Evolutionary conservation across 1,284 basidiomycete genomes (phyloP).

Genomic region (Clitocybe nebularis): DNA sequence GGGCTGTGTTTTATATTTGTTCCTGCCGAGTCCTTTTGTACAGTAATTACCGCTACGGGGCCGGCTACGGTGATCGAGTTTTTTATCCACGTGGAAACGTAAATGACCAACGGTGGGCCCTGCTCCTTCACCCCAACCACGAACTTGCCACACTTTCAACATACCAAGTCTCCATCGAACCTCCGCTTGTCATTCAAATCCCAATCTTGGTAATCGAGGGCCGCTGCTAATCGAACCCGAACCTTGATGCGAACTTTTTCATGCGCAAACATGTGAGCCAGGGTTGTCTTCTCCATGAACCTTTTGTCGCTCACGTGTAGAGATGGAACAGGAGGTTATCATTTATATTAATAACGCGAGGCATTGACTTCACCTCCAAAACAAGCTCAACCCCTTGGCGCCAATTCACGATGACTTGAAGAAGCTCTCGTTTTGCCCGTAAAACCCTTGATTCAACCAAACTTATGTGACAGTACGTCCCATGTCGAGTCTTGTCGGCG

Average conservation of each 20-base stretch:
- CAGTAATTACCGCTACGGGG: neutral
- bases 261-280: neutral
- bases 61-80: neutral
- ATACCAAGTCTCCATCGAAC: neutral
- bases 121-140: too few species aligned
- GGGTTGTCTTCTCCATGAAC: neutral
- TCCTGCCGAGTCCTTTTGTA: slow-evolving; percentile 10
- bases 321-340: neutral
- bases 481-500: too few species aligned
- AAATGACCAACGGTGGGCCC: too few species aligned
- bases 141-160: too few species aligned
- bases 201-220: too few species aligned
- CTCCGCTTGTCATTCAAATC: neutral
- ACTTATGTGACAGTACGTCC: too few species aligned
- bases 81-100: neutral
- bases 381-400: too few species aligned
- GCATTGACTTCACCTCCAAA: neutral
- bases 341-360: neutral
- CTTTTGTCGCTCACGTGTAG: slow-evolving; percentile 3
- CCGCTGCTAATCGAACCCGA: too few species aligned
- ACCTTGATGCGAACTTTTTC: too few species aligned
- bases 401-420: too few species aligned
- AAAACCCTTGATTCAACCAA: too few species aligned
- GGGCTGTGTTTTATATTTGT: slow-evolving; percentile 18
- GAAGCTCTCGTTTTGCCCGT: too few species aligned